Evolutionary conservation across 192 early-diverging fungal genomes (phyloP).

Genomic region (Entomortierella parvispora): DNA sequence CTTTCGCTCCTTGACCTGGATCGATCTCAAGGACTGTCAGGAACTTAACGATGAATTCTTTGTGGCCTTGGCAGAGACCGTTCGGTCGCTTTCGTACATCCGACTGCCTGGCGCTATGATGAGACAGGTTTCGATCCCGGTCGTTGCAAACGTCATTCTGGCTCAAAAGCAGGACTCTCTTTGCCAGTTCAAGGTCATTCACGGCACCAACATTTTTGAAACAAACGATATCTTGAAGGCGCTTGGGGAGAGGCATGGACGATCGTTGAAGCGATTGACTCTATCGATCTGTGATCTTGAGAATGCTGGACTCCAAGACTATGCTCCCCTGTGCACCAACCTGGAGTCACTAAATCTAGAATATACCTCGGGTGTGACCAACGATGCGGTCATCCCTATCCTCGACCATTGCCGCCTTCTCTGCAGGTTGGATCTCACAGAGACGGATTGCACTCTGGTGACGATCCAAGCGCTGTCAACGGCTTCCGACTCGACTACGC

Average conservation of each 20-base stretch:
- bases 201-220: conserved; percentile 43
- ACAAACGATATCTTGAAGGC: conserved; percentile 29
- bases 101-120: conserved; percentile 30
- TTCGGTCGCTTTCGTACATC: conserved; percentile 22
- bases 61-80: conserved; percentile 16
- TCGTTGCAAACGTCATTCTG: conserved; percentile 23
- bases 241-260: conserved; percentile 23
- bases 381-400: conserved; percentile 33
- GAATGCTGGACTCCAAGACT: conserved; percentile 30
- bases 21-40: conserved; percentile 36
- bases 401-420: conserved; percentile 24
- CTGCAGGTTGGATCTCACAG: conserved; percentile 38
- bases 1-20: conserved; percentile 21
- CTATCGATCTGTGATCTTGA: conserved; percentile 42
- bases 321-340: conserved; percentile 17
- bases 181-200: conserved; percentile 36
- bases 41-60: conserved; percentile 31
- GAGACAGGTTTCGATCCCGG: conserved; percentile 15
- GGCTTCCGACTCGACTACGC: conserved; percentile 6
- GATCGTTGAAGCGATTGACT: conserved; percentile 36
- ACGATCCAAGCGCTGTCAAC: conserved; percentile 33
- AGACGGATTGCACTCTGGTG: conserved; percentile 33
- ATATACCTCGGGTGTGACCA: conserved; percentile 40
- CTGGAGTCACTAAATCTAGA: conserved; percentile 43
- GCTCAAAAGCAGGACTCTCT: conserved; percentile 26